phyloP scores from a whole-genome alignment of 306 rosid species.

The Vigna trinervia region DNA sequence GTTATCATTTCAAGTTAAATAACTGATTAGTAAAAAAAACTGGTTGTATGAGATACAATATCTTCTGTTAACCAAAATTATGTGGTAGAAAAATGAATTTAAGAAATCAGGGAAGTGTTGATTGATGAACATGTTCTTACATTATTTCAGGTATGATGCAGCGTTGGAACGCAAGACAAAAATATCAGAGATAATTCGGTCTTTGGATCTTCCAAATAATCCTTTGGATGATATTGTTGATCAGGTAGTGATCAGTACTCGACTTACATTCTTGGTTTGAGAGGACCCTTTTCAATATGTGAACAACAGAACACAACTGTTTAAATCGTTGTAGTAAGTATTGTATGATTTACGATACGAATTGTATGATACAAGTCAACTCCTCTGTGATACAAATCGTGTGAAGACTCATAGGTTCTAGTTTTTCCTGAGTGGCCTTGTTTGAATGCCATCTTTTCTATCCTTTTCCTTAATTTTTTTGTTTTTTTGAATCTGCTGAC shows the following conservation, averaged over 20 bases:
- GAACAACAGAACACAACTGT: neutral
- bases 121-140: conserved; percentile 42
- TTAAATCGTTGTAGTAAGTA: neutral
- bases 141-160: conserved; percentile 73
- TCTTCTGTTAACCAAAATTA: conserved; percentile 13
- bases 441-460: conserved; percentile 2
- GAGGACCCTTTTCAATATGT: conserved; percentile 9
- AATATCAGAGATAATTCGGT: conserved; percentile 75
- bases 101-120: conserved; percentile 20
- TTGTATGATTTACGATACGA: no score
- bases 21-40: neutral
- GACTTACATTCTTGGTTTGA: conserved; percentile 24
- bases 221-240: conserved; percentile 97
- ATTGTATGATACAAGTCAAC: no score
- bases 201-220: conserved; percentile 93
- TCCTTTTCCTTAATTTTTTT: conserved; percentile 1
- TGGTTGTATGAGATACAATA: neutral
- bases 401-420: conserved; percentile 1
- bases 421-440: conserved; percentile 21
- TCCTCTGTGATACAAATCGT: no score
- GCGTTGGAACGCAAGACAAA: conserved; percentile 83
- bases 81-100: neutral
- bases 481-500: neutral
- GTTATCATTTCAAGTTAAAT: conserved; percentile 23
- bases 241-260: conserved; percentile 66